Conservation (phyloP, 495 filamentous ascomycete species). For the Penicillium roqueforti region DNA sequence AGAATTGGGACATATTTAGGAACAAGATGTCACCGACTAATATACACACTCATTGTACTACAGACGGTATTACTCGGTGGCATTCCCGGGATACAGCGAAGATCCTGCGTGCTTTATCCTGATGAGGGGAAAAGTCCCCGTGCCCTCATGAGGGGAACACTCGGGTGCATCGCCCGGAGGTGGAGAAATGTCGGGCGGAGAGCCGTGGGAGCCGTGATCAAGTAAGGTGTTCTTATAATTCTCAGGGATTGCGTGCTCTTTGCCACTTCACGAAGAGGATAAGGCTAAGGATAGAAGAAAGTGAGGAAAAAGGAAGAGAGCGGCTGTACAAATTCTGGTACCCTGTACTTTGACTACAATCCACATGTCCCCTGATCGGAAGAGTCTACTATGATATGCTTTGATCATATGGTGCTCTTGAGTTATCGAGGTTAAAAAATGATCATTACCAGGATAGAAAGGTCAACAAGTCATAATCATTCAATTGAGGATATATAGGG, state of each 20-base stretch:
- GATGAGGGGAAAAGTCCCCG: slow-evolving; percentile 8
- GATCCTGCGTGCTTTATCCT: slow-evolving; percentile 7
- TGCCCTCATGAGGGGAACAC: slow-evolving; percentile 11
- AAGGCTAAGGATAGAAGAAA: background rate
- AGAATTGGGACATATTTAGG: background rate
- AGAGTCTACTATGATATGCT: background rate
- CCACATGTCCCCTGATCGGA: background rate
- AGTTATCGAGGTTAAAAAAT: background rate
- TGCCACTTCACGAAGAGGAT: background rate
- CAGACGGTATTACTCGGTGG: slow-evolving; percentile 1
- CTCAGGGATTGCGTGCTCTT: background rate
- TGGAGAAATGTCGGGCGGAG: slow-evolving; percentile 9
- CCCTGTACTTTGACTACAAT: background rate
- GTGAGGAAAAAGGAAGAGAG: too few relatives aligned
- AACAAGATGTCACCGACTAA: background rate
- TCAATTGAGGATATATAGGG: slow-evolving; percentile 1
- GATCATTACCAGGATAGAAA: background rate
- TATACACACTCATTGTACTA: background rate
- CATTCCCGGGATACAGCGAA: slow-evolving; percentile 1
- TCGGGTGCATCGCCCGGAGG: slow-evolving; percentile 7
- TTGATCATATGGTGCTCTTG: background rate
- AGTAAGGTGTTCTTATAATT: background rate
- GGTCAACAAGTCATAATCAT: background rate
- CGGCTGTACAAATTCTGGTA: background rate
- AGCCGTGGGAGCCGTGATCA: slow-evolving; percentile 9